Evolutionary conservation across 2,329 filamentous ascomycete genomes (phyloP).

Genomic region (Esteya vermicola): DNA sequence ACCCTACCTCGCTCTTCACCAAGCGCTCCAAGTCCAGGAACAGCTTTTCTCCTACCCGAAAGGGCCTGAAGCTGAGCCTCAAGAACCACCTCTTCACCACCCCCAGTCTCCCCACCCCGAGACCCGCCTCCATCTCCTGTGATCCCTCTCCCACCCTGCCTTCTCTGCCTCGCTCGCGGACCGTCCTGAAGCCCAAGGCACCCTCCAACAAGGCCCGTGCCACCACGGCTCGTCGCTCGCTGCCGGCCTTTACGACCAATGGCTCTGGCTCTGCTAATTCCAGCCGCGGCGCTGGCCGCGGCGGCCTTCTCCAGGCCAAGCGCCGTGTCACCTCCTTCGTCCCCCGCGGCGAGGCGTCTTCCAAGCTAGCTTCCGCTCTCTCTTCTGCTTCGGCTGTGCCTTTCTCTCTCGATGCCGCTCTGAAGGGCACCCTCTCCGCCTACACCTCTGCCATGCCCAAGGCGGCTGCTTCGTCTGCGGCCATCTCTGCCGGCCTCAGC

Average conservation of each 20-base stretch:
- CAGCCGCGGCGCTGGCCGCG: constrained; percentile 38
- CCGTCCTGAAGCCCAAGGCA: constrained; percentile 37
- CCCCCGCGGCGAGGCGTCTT: constrained; percentile 55
- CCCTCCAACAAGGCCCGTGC: constrained; percentile 32
- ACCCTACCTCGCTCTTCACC: constrained; percentile 38
- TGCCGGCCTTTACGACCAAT: constrained; percentile 14
- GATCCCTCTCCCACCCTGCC: constrained; percentile 14
- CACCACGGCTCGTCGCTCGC: not conserved
- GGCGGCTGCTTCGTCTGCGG: constrained; percentile 7
- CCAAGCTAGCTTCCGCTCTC: constrained; percentile 35
- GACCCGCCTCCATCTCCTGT: not conserved
- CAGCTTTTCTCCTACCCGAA: constrained; percentile 20
- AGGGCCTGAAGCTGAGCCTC: constrained; percentile 32
- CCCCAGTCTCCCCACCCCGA: constrained; percentile 23
- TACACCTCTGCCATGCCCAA: constrained; percentile 31
- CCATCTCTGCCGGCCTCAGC: constrained; percentile 13
- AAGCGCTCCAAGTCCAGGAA: constrained; percentile 44
- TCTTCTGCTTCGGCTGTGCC: constrained; percentile 44
- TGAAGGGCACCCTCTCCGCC: constrained; percentile 58
- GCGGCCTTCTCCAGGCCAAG: constrained; percentile 53
- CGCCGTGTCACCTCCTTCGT: constrained; percentile 48
- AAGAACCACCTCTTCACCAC: constrained; percentile 30
- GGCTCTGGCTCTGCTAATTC: too few species aligned
- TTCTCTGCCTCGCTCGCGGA: constrained; percentile 19
- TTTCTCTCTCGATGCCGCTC: constrained; percentile 74